Evolutionary conservation across 2,329 filamentous ascomycete species (phyloP).

Genomic region (Pleurostoma richardsiae): DNA sequence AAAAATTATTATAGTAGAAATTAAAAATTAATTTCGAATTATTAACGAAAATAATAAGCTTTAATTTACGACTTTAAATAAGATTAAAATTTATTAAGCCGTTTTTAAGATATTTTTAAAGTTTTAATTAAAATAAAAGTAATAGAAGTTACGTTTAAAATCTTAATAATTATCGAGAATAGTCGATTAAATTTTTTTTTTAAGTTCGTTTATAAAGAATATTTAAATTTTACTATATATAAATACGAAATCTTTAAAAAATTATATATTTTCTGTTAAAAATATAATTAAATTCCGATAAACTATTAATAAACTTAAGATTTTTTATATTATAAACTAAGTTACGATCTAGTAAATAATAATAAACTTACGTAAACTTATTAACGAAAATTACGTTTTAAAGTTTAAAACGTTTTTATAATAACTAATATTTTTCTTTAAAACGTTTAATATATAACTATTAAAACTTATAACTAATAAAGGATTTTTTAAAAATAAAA

Average conservation of each 20-base stretch:
- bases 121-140: background rate
- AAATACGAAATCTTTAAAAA: background rate
- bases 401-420: background rate
- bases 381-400: background rate
- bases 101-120: background rate
- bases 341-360: background rate
- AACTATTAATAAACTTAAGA: background rate
- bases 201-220: background rate
- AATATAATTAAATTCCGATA: background rate
- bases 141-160: background rate
- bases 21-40: no score
- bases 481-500: background rate
- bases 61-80: background rate
- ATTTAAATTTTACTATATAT: background rate
- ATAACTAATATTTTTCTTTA: background rate
- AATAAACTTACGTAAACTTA: background rate
- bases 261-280: background rate
- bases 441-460: background rate
- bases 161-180: background rate
- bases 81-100: background rate
- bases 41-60: no score
- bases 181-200: no score
- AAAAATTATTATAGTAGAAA: background rate
- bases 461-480: background rate
- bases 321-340: background rate